phyloP scores from a whole-genome alignment of 495 filamentous ascomycete species.

The Lasiosphaeria miniovina region DNA sequence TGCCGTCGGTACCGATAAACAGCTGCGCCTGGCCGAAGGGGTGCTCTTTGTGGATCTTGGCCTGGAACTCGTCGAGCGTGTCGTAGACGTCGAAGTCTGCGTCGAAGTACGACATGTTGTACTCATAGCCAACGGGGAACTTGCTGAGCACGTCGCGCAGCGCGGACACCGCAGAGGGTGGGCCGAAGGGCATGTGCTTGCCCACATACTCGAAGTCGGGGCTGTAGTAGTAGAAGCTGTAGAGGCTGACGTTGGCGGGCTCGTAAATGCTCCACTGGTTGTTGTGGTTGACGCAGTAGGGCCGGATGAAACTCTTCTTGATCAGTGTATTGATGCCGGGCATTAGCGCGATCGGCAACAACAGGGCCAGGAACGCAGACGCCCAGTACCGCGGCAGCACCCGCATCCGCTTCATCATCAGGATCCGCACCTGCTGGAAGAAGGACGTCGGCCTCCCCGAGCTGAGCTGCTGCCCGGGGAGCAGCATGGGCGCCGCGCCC shows the following conservation, averaged over 20 bases:
- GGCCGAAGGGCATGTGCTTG: constrained; percentile 2
- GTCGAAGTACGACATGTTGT: background rate
- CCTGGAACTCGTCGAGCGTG: constrained; percentile 56
- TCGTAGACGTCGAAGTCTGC: constrained; percentile 51
- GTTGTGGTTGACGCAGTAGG: constrained; percentile 3
- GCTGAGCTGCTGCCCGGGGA: constrained; percentile 10
- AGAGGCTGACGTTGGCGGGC: too few relatives aligned
- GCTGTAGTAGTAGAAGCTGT: too few relatives aligned
- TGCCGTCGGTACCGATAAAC: constrained; percentile 55
- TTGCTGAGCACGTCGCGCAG: background rate
- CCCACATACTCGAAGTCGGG: too few relatives aligned
- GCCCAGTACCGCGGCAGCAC: constrained; percentile 23
- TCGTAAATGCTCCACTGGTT: too few relatives aligned
- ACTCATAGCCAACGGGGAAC: constrained; percentile 4
- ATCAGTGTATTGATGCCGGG: constrained; percentile 20
- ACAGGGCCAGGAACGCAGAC: constrained; percentile 16
- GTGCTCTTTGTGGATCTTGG: constrained; percentile 55
- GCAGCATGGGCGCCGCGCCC: background rate
- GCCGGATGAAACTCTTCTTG: constrained; percentile 1
- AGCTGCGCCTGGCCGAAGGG: constrained; percentile 63
- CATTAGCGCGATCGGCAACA: constrained; percentile 21
- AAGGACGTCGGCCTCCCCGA: constrained; percentile 17
- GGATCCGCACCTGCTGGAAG: constrained; percentile 16
- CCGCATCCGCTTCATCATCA: constrained; percentile 18
- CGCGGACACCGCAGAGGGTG: background rate